Base-by-base conservation (phyloP, 2,329 filamentous ascomycete species). In the Aspergillus persii region DNA sequence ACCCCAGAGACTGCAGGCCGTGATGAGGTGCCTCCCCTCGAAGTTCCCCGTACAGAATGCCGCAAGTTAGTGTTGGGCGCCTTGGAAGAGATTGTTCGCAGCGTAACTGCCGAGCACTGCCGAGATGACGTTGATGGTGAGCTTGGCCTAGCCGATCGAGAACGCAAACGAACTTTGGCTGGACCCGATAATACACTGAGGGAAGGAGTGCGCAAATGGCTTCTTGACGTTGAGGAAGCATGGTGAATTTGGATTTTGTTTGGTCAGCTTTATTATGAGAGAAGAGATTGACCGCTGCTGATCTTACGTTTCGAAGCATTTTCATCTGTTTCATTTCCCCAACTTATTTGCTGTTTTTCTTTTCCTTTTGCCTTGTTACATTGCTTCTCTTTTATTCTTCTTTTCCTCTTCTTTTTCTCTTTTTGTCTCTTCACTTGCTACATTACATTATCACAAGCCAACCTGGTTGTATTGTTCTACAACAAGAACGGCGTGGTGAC, bases 201-300 rank as follows among this genome's bases (percentile, higher is more conserved):
- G 60, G 82, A 86, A 66, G 84, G 83, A 7, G 80, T 86, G 44
- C 77, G 82, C 50, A 80, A 79, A 64, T 86, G 84, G 83, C 75
- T 86, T 60, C 72, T 77, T 41, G 77, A 81, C 60, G 78, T 81
- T 12, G 80, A 82, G 65, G 77, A 79, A 61, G 69, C 73, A 54
- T 77, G 74, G 69, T 77, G 65, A 64, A n/a, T 33, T 27, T 12
- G 9, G 5, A 12, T n/a, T 41, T 6, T 6, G 12, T 41, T n/a
- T 7, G 12, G 36, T 41, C 36, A 41, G 15, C 12, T 41, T 41
- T 41, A 12, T 41, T 41, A 12, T 11, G 36, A 15, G 36, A 41
- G n/a, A 41, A 5, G 15, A 11, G 36, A 12, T 41, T 41, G 36
- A 41, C 36, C 8, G 36, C 52, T 18, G 36, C 52, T 51, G 33